Conservation (phyloP, 1,284 basidiomycete species). For the Ganoderma meredithae region DNA sequence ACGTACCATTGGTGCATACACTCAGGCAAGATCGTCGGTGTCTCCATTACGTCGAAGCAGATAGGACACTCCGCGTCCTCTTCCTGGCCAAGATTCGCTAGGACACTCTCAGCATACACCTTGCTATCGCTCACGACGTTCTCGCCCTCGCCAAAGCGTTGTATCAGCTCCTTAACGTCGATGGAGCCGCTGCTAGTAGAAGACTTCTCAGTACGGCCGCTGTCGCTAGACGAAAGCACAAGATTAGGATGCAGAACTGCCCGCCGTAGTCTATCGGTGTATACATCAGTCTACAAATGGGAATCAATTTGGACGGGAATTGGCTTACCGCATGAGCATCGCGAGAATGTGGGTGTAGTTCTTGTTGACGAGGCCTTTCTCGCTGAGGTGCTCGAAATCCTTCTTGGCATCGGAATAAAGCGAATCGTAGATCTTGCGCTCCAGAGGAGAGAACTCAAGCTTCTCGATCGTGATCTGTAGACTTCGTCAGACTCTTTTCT, state of each 20-base stretch:
- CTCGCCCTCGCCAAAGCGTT: slow-evolving; percentile 60
- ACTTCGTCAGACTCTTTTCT: neutral
- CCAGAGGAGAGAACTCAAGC: slow-evolving; percentile 78
- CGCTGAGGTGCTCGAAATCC: slow-evolving; percentile 79
- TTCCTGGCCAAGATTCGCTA: slow-evolving; percentile 64
- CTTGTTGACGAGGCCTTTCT: slow-evolving; percentile 79
- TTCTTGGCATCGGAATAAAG: slow-evolving; percentile 73
- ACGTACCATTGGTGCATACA: slow-evolving; percentile 82
- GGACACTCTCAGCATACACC: slow-evolving; percentile 69
- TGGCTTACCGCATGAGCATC: slow-evolving; percentile 84
- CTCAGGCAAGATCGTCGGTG: slow-evolving; percentile 73
- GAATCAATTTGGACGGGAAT: slow-evolving; percentile 13
- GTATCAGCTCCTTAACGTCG: slow-evolving; percentile 71
- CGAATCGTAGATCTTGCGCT: slow-evolving; percentile 84
- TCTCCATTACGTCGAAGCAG: slow-evolving; percentile 81
- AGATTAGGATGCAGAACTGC: slow-evolving; percentile 88
- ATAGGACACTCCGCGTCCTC: slow-evolving; percentile 77
- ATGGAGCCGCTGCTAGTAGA: slow-evolving; percentile 51
- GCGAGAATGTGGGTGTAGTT: slow-evolving; percentile 92
- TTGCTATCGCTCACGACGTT: slow-evolving; percentile 43
- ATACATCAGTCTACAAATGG: neutral
- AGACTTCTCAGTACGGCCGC: slow-evolving; percentile 18
- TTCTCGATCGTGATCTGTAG: slow-evolving; percentile 55
- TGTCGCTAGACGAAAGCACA: slow-evolving; percentile 54
- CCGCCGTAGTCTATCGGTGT: slow-evolving; percentile 70